Evolutionary conservation across 371 early-diverging fungal species (phyloP), one percentile per base, ranked within the genome.

Genomic region (Capillidium rhysosporum): DNA sequence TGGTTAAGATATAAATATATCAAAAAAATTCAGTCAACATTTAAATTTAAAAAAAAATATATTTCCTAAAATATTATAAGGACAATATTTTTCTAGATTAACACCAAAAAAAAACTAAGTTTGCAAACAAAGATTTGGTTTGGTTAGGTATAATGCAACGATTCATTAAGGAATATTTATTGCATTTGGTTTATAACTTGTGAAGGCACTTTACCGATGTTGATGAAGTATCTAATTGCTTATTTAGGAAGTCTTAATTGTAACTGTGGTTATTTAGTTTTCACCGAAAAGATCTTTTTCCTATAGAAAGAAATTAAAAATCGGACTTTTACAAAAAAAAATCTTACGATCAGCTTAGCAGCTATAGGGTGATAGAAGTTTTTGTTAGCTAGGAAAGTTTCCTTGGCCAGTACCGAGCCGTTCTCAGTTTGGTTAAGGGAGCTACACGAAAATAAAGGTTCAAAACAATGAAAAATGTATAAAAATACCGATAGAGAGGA

Each of bases 291-390:
- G 25, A 47, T 47, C 48, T 18, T 47, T 47, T 30, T 47, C 48
- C 48, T 47, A 47, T 24, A 29, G 8, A 12, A 47, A 47, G 14
- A 5, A 47, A 10, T 12, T n/a, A 24, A 24, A 25, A 9, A 18
- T 25, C 20, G 8, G 25, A 14, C 21, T 18, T n/a, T n/a, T n/a
- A n/a, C n/a, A 46, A 46, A 24, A 18, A 9, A 46, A 25, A 24
- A 46, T 21, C 3, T 89, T 57, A 72, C 81, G 38, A 90, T 80
- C 69, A 87, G 63, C 52, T 67, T 63, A 28, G 82, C 73, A 52
- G 89, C 88, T 62, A 97, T 95, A 2, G 97, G 95, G 56, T 97
- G 97, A 57, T 92, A 95, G 59, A 89, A 87, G n/a, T 66, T 62
- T 52, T 76, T 76, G 65, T 89, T 65, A 43, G 77, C 63, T 60